phyloP scores from a whole-genome alignment of 2,329 filamentous ascomycete species.

The Clonostachys sp. region DNA sequence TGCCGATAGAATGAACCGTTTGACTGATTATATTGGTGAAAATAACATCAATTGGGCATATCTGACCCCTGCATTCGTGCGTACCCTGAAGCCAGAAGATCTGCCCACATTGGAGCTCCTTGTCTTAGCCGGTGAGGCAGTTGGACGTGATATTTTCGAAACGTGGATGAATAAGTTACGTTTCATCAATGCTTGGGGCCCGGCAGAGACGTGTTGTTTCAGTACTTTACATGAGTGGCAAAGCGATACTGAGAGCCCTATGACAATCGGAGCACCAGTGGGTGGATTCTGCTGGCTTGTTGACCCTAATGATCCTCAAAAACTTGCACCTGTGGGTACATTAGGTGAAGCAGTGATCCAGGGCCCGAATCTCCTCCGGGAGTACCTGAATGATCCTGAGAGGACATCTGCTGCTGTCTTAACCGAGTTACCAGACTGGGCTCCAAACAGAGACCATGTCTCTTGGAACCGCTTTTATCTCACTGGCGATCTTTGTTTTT shows the following conservation, averaged over 20 bases:
- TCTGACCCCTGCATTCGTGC: slow-evolving; percentile 3
- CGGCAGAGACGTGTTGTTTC: slow-evolving; percentile 6
- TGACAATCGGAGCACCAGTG: slow-evolving; percentile 2
- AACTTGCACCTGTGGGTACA: slow-evolving; percentile 13
- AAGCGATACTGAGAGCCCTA: slow-evolving; percentile 1
- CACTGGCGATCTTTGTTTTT: slow-evolving; percentile 8
- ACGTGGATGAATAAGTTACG: slow-evolving; percentile 6
- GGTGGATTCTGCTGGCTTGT: slow-evolving; percentile 6
- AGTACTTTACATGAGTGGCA: not conserved
- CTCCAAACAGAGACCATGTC: slow-evolving; percentile 16
- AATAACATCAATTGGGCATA: slow-evolving; percentile 11
- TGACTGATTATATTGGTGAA: slow-evolving; percentile 11
- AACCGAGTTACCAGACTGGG: slow-evolving; percentile 3
- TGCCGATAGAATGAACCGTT: slow-evolving; percentile 27
- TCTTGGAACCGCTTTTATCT: slow-evolving; percentile 31
- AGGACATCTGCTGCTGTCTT: slow-evolving; percentile 48
- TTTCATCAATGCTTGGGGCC: slow-evolving; percentile 9
- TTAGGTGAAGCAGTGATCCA: slow-evolving; percentile 37
- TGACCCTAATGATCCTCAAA: slow-evolving; percentile 2
- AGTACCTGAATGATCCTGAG: slow-evolving; percentile 45
- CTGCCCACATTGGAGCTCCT: not conserved
- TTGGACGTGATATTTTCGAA: slow-evolving; percentile 4
- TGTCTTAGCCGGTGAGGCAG: slow-evolving; percentile 6
- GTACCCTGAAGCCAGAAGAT: not conserved
- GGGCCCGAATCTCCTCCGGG: slow-evolving; percentile 47